These are phyloP conservation scores for Clonostachys byssicola DNA, from an alignment of 2,329 filamentous ascomycete species.

Conservation along the genomic window DNA sequence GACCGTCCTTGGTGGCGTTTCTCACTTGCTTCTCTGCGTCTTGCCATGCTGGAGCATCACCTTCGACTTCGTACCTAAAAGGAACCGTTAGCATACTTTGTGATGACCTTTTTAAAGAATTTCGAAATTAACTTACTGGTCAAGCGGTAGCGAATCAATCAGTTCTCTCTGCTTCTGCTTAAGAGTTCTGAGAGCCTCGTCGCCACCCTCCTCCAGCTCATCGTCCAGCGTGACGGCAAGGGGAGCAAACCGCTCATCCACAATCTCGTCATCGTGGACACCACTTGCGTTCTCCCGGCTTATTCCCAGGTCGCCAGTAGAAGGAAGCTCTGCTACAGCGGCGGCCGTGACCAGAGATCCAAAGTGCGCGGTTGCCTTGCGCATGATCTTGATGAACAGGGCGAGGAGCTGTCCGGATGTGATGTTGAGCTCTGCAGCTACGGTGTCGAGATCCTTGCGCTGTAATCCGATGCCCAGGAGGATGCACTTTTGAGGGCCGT, in stretches of 20 bases:
- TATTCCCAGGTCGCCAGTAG: conserved; percentile 50
- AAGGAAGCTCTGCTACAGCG: conserved; percentile 62
- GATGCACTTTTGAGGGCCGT: conserved; percentile 80
- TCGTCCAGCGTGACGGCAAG: conserved; percentile 70
- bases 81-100: too few relatives aligned
- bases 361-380: conserved; percentile 82
- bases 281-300: conserved; percentile 55
- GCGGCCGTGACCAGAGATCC: conserved; percentile 70
- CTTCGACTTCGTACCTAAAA: conserved; percentile 60
- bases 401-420: conserved; percentile 80
- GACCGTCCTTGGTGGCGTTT: conserved; percentile 48
- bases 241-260: conserved; percentile 64
- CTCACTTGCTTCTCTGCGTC: conserved; percentile 74
- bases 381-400: conserved; percentile 95
- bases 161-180: conserved; percentile 79
- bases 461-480: conserved; percentile 89
- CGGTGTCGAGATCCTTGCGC: conserved; percentile 76
- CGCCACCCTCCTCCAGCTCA: conserved; percentile 79
- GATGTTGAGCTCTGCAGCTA: conserved; percentile 71
- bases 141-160: conserved; percentile 85
- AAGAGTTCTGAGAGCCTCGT: conserved; percentile 68
- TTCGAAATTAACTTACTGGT: conserved; percentile 42
- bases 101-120: background rate
- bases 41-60: conserved; percentile 56
- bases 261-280: conserved; percentile 65